Percentiles rank a stretch among this genome's conserved stretches.
phyloP scores from a whole-genome alignment of 2,329 filamentous ascomycete species.

The Periglandula ipomoeae region DNA sequence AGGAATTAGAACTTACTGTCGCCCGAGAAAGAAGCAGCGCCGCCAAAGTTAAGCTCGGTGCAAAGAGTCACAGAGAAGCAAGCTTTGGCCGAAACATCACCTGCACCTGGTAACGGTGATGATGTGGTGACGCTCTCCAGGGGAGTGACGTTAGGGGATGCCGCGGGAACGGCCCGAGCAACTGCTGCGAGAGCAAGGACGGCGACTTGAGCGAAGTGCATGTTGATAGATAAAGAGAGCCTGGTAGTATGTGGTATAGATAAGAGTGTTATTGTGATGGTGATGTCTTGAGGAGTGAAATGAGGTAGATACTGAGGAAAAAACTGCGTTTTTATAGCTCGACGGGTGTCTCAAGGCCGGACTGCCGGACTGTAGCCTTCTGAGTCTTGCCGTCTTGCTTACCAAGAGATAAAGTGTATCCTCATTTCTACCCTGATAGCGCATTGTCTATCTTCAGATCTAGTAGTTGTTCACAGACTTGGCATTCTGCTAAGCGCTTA shows the following conservation, averaged over 20 bases:
- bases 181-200: background rate
- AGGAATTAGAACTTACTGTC: background rate
- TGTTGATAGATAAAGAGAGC: background rate
- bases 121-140: background rate
- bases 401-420: too few relatives aligned
- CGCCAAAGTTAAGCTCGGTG: background rate
- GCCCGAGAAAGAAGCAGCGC: background rate
- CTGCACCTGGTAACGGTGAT: background rate
- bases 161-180: background rate
- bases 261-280: too few relatives aligned
- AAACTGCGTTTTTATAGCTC: too few relatives aligned
- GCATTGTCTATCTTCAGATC: too few relatives aligned
- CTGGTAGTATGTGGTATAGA: background rate
- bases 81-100: background rate
- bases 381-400: too few relatives aligned
- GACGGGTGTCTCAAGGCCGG: too few relatives aligned
- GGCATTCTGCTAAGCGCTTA: too few relatives aligned
- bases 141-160: background rate
- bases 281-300: too few relatives aligned
- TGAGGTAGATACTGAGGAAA: too few relatives aligned
- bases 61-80: background rate
- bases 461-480: too few relatives aligned
- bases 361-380: too few relatives aligned
- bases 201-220: background rate
- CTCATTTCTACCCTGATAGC: too few relatives aligned